Conservation (phyloP, 176 grass and related monocot genomes). For the Luzula sylvatica region DNA sequence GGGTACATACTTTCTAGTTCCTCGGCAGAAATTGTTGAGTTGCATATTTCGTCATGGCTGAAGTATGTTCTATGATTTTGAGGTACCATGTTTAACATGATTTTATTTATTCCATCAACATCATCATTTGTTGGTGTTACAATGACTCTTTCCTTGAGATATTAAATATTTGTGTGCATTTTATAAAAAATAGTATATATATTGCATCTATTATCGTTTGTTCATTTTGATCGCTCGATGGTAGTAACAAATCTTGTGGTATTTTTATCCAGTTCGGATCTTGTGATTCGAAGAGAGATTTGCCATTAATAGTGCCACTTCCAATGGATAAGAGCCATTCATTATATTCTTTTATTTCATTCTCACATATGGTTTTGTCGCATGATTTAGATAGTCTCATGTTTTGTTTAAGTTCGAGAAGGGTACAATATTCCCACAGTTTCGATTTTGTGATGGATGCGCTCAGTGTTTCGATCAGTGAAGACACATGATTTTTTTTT, state of each 20-base stretch:
- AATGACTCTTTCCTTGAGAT: too few relatives aligned
- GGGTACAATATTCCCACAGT: not conserved
- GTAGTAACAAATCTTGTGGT: not conserved
- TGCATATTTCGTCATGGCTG: not conserved
- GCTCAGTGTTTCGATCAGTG: too few relatives aligned
- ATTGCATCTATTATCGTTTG: not conserved
- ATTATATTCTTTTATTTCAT: not conserved
- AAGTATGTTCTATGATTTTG: not conserved
- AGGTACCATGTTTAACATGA: not conserved
- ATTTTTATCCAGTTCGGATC: not conserved
- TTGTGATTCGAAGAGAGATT: not conserved
- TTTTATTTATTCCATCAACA: not conserved
- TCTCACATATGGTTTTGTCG: not conserved
- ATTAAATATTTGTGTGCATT: not conserved
- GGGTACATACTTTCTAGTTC: too few relatives aligned
- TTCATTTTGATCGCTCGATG: not conserved
- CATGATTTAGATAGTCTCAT: not conserved
- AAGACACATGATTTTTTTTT: too few relatives aligned
- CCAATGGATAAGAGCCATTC: not conserved
- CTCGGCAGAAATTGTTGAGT: too few relatives aligned
- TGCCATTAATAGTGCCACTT: not conserved
- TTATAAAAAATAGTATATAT: not conserved
- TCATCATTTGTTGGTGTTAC: too few relatives aligned
- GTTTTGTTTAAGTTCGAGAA: not conserved
- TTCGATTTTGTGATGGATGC: not conserved